Evolutionary conservation across 2,329 filamentous ascomycete genomes (phyloP), one percentile per base, ranked within the genome.

Genomic region (Colletotrichum sp.): DNA sequence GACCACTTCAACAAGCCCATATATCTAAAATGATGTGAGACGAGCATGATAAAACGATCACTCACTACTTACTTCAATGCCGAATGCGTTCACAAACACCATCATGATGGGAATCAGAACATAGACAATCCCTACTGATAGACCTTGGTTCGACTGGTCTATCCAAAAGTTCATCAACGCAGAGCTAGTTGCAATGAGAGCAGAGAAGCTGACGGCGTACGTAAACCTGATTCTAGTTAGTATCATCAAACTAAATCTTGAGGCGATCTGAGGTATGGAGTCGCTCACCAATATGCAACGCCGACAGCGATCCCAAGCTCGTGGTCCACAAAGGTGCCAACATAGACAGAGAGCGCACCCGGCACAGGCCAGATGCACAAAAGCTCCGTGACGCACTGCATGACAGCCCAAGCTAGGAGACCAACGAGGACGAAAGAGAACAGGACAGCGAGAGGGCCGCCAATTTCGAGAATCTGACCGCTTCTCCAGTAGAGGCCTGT

Each of bases 311-410:
- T 81, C 8, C 82, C 82, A n/a, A 84, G 76, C 49, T 83, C 82
- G 12, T 73, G 77, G 55, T 84, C 82, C 11, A 84, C 80, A 70
- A 83, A 84, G 68, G 81, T 81, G 69, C 81, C 79, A 12, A 83
- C 82, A 57, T 82, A 84, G 57, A 82, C 79, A 8, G 80, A 80
- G 27, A 84, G 39, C 3, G 82, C 82, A 27, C 82, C 82, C 1
- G 82, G 82, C 16, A 84, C 78, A 7, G 82, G 82, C 82, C 82
- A 83, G 25, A 83, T 81, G 72, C 81, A 83, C 13, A 82, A 75
- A 71, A 83, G 77, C 59, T 83, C 82, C 25, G 81, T 80, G 49
- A 82, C 80, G 68, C 80, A 82, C 62, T 83, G 81, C 79, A 81
- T 83, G n/a, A 82, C 81, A 29, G 78, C 78, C 81, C 81, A 82